Percentiles rank a stretch among this genome's conserved stretches.
These are phyloP conservation scores for Pseudocercospora macadamiae DNA, from an alignment of 2,329 filamentous ascomycete species.

Conservation along the genomic window DNA sequence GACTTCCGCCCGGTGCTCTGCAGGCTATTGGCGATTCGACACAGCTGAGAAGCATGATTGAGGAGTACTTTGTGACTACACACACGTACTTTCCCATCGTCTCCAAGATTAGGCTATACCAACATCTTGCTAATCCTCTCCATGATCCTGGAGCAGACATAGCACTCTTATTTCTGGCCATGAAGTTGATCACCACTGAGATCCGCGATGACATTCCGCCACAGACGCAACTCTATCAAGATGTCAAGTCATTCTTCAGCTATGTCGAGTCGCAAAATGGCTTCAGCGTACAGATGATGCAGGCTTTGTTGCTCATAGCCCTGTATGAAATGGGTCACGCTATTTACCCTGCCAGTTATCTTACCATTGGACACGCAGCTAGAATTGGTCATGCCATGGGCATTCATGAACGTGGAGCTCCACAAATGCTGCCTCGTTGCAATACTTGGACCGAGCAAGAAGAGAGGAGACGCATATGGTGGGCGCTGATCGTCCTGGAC, in stretches of 20 bases:
- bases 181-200: slow-evolving; percentile 48
- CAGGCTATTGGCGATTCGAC: slow-evolving; percentile 42
- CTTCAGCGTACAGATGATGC: slow-evolving; percentile 49
- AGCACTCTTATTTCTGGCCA: slow-evolving; percentile 53
- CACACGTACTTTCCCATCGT: slow-evolving; percentile 55
- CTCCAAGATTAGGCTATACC: slow-evolving; percentile 51
- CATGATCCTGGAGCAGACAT: slow-evolving; percentile 52
- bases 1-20: slow-evolving; percentile 44
- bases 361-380: slow-evolving; percentile 51
- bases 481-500: slow-evolving; percentile 54
- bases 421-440: slow-evolving; percentile 42
- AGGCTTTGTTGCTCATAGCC: slow-evolving; percentile 51
- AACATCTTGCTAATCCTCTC: slow-evolving; percentile 43
- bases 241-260: slow-evolving; percentile 48
- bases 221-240: slow-evolving; percentile 47
- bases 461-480: slow-evolving; percentile 53
- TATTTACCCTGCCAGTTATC: slow-evolving; percentile 56
- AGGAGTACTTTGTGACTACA: slow-evolving; percentile 49
- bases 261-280: slow-evolving; percentile 48
- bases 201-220: slow-evolving; percentile 40
- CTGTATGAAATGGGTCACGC: slow-evolving; percentile 55
- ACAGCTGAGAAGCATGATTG: slow-evolving; percentile 43
- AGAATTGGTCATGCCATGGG: slow-evolving; percentile 53
- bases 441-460: slow-evolving; percentile 54
- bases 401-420: slow-evolving; percentile 43